Evolutionary conservation across 352 stramenopile species (phyloP).

Genomic region (Phytophthora melonis): DNA sequence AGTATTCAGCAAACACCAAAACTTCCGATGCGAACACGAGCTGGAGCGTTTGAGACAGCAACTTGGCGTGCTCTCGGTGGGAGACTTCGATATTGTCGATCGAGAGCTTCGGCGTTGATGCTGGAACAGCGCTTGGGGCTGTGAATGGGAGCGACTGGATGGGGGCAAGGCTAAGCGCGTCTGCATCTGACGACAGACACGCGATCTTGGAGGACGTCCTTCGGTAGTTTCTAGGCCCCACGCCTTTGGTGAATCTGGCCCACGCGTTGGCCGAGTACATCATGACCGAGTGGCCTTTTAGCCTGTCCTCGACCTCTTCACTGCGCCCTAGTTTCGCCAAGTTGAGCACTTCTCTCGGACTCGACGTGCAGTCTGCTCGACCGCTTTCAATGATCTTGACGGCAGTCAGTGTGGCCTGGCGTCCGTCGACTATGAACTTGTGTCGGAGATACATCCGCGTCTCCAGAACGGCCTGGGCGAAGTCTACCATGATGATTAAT

Average conservation of each 20-base stretch:
- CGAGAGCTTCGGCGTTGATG: not conserved
- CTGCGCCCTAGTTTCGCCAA: not conserved
- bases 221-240: not conserved
- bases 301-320: not conserved
- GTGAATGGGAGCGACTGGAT: slow-evolving; percentile 1
- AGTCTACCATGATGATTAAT: slow-evolving; percentile 31
- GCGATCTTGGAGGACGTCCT: not conserved
- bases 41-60: slow-evolving; percentile 29
- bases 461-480: slow-evolving; percentile 34
- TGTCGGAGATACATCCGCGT: slow-evolving; percentile 33
- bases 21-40: slow-evolving; percentile 39
- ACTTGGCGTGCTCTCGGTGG: slow-evolving; percentile 27
- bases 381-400: slow-evolving; percentile 32
- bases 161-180: not conserved
- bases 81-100: slow-evolving; percentile 27
- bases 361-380: not conserved
- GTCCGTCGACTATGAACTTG: slow-evolving; percentile 32
- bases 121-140: not conserved
- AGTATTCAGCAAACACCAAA: slow-evolving; percentile 41
- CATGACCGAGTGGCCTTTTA: slow-evolving; percentile 8
- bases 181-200: not conserved
- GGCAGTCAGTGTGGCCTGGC: slow-evolving; percentile 20
- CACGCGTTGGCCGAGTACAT: slow-evolving; percentile 7
- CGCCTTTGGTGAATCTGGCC: not conserved
- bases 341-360: not conserved